Conservation (phyloP, 2,329 filamentous ascomycete species). For the Annulohypoxylon truncatum region DNA sequence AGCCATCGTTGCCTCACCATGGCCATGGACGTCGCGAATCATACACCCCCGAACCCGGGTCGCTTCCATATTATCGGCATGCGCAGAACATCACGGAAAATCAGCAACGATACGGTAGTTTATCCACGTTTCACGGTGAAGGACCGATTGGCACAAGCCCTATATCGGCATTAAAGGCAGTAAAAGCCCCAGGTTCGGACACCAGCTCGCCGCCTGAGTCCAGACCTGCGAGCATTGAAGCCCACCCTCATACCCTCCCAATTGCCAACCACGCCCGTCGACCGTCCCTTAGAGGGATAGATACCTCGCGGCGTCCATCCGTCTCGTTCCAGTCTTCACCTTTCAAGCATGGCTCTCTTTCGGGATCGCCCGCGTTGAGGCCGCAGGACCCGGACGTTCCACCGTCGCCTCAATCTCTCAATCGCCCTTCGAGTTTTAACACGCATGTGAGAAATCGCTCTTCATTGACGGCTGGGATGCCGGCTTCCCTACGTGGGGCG, state of each 20-base stretch:
- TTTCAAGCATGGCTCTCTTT: conserved; percentile 96
- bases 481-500: conserved; percentile 75
- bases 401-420: conserved; percentile 66
- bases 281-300: conserved; percentile 58
- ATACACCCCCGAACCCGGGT: conserved; percentile 70
- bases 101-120: conserved; percentile 86
- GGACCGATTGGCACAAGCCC: conserved; percentile 84
- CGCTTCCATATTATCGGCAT: conserved; percentile 75
- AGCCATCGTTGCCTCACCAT: conserved; percentile 76
- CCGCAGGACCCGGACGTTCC: conserved; percentile 63
- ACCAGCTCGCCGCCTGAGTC: conserved; percentile 69
- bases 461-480: conserved; percentile 80
- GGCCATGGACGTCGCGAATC: conserved; percentile 54
- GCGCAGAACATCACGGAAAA: conserved; percentile 65
- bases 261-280: conserved; percentile 54
- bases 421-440: conserved; percentile 60
- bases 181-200: conserved; percentile 70
- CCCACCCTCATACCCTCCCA: conserved; percentile 65
- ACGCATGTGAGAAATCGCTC: conserved; percentile 74
- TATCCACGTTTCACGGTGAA: conserved; percentile 90
- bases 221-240: conserved; percentile 58
- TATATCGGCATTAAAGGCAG: conserved; percentile 82
- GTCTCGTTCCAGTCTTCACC: conserved; percentile 83
- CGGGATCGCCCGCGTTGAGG: conserved; percentile 78
- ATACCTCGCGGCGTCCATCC: conserved; percentile 76